Evolutionary conservation across 1,139 yeast species (phyloP), one percentile per base, ranked within the genome.

Genomic region (Yamadazyma trypodendri): DNA sequence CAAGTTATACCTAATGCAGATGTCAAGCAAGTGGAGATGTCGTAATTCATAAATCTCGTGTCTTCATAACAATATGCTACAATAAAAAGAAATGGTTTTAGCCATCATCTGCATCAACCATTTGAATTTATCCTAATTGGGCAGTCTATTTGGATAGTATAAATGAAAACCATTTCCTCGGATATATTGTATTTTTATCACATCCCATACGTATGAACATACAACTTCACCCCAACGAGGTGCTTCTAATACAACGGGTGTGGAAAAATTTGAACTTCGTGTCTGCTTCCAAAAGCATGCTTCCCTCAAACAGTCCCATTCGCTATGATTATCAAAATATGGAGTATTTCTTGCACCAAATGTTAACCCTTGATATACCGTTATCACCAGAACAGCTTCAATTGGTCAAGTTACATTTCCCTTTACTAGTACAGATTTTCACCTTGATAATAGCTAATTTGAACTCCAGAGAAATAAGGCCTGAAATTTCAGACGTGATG

Each of bases 391-490:
- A 4, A 15, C 35, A 32, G 17, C 25, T 32, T 7, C 31, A 32
- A 3, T 16, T 32, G 4, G 25, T 32, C 10, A n/a, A 15, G 17
- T 8, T 25, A 4, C 30, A 32, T 20, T 32, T 18, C 14, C 35
- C 35, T n/a, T 24, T 15, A 12, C 27, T 32, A 5, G 20, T 40
- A 2, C 39, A 35, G 24, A 30, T 38, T 3, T 29, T 40, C n/a
- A 32, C 44, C 9, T 4, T 33, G n/a, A 25, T 36, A 3, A 34
- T 40, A 9, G 20, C 15, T 2, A 32, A 35, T 30, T 25, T 31
- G n/a, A 31, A 28, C 13, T n/a, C 28, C 18, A 22, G 12, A 15
- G 25, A 12, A 18, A 18, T n/a, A 22, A 30, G 12, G 3, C 6
- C 7, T 10, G 13, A 24, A 6, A 31, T 32, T n/a, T 10, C 31